Percentiles rank a stretch among this genome's conserved stretches.
These are phyloP conservation scores for Sporothrix curviconia DNA, from an alignment of 2,329 filamentous ascomycete genomes.

Conservation along the genomic window DNA sequence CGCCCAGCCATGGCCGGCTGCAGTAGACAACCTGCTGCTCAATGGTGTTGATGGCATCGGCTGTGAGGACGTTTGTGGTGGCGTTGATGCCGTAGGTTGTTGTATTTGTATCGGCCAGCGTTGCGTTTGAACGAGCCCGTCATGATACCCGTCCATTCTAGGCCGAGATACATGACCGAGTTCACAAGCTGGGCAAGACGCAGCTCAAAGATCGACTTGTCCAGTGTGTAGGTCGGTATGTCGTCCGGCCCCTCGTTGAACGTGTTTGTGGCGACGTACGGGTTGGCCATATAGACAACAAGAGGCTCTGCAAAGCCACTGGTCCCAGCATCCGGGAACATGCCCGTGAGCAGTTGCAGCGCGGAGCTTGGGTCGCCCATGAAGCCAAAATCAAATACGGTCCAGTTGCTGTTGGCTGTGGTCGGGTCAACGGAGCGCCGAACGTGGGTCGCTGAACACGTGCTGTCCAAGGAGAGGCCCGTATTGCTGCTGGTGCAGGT, in stretches of 20 bases:
- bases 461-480: background rate
- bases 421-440: constrained; percentile 2
- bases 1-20: constrained; percentile 5
- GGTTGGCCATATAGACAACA: constrained; percentile 9
- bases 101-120: background rate
- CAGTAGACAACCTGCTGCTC: constrained; percentile 1
- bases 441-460: constrained; percentile 4
- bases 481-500: constrained; percentile 1
- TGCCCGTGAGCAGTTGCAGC: background rate
- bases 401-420: constrained; percentile 3
- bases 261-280: background rate
- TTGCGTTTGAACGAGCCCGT: constrained; percentile 2
- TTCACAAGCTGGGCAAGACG: constrained; percentile 15
- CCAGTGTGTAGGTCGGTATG: background rate
- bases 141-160: background rate
- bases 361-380: background rate
- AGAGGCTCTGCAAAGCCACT: background rate
- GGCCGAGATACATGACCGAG: constrained; percentile 8
- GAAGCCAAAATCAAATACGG: constrained; percentile 9
- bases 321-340: background rate
- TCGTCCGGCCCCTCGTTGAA: background rate
- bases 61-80: background rate
- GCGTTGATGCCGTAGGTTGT: background rate
- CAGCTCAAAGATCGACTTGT: background rate
- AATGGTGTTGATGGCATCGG: background rate